Base-by-base conservation (phyloP, 129 eudicot species). In the Gnaphalium uliginosum region DNA sequence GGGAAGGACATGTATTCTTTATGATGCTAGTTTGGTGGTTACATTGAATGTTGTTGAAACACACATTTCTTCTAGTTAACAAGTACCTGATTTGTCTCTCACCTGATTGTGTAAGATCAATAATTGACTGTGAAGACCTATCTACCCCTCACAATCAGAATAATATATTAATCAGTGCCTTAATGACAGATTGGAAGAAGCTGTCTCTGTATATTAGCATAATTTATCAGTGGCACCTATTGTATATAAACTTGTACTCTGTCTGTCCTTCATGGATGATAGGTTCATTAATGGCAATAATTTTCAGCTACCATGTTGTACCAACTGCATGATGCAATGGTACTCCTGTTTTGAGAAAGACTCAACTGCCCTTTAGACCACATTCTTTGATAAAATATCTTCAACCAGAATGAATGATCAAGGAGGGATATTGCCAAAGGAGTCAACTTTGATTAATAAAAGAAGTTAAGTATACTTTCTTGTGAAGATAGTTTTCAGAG, bases 131-230 rank as follows among this genome's bases (percentile, higher is more conserved):
- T 43, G 30, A 58, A 63, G 64, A 81, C 74, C 48, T 10, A 66
- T 74, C 62, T 75, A 78, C 63, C 81, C 80, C 18, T 69, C 72
- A 67, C 62, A 76, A 65, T 26, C 66, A 76, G 62, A 77, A 58
- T 77, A 77, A 81, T 56, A 54, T 73, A 62, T 65, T 66, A 81
- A 72, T 76, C 71, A 63, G 69, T 76, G n/a, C 57, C 32, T 24
- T 75, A 58, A 23, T 43, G 54, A 79, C 89, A 72, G 84, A 77
- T 71, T 74, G 71, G n/a, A 67, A 59, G 61, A 50, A 39, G 79
- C 81, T 82, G 79, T 81, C 67, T 77, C n/a, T 26, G 57, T 37
- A 22, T 72, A 43, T 72, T 72, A 46, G 35, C 78, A 46, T 83
- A 78, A 35, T 69, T 51, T 69, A 75, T 80, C 73, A 57, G 61